Conservation (phyloP, 257 asterid genomes). For the Fraxinus americana region DNA sequence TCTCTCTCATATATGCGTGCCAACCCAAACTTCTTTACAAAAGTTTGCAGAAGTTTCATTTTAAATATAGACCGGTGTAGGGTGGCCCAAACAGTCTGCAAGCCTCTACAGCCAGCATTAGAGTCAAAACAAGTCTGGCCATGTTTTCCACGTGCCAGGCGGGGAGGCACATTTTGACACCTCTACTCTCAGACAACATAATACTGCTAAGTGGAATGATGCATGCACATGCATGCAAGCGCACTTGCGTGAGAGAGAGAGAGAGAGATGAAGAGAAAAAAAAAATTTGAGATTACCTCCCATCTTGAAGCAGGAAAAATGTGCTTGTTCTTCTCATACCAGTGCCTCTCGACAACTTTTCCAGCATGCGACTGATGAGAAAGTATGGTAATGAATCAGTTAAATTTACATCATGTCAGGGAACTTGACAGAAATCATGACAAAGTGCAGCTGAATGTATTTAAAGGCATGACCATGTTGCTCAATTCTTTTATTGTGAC, state of each 20-base stretch:
- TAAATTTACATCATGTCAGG: neutral
- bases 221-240: neutral
- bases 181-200: neutral
- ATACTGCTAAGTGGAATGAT: neutral
- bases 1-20: neutral
- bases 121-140: neutral
- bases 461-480: neutral
- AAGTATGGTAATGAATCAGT: slow-evolving; percentile 13
- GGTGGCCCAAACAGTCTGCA: neutral
- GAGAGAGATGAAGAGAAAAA: neutral
- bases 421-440: neutral
- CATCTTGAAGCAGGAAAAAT: slow-evolving; percentile 98
- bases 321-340: slow-evolving; percentile 99
- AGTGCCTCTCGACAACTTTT: slow-evolving; percentile 98
- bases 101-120: neutral
- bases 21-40: neutral
- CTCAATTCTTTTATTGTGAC: neutral
- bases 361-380: slow-evolving; percentile 95
- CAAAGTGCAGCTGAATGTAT: neutral
- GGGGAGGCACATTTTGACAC: neutral
- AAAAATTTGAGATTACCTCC: slow-evolving; percentile 65
- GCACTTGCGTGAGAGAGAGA: neutral
- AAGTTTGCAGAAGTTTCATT: neutral
- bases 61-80: neutral
- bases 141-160: neutral